A percentile compares a stretch with the other conserved stretches of the same genome.
These are phyloP conservation scores for Kwoniella botswanensis DNA, from an alignment of 768 basidiomycete genomes.

Conservation along the genomic window DNA sequence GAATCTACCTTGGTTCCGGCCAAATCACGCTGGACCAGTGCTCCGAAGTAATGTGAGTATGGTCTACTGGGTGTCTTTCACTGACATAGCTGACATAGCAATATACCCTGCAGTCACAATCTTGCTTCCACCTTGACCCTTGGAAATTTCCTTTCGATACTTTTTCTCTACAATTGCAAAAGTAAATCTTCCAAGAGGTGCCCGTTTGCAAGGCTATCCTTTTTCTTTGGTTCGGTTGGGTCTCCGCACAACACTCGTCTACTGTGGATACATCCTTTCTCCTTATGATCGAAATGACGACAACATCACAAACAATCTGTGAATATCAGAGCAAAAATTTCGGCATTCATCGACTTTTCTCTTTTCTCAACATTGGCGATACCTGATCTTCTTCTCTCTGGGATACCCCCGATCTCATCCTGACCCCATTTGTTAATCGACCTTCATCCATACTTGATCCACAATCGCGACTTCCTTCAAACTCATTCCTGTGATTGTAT, in stretches of 20 bases:
- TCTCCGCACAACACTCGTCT: background rate
- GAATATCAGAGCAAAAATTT: background rate
- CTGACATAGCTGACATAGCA: too few species aligned
- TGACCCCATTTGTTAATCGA: background rate
- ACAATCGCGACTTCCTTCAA: background rate
- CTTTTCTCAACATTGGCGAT: background rate
- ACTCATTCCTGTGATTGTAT: background rate
- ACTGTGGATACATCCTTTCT: background rate
- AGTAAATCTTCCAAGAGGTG: background rate
- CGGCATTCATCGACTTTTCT: background rate
- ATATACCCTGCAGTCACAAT: background rate
- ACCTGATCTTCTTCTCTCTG: background rate
- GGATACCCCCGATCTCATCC: background rate
- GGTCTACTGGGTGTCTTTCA: too few species aligned
- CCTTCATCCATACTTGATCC: too few species aligned
- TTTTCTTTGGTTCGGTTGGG: background rate
- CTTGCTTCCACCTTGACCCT: background rate
- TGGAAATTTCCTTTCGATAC: background rate
- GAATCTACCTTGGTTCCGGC: background rate
- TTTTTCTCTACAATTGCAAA: background rate
- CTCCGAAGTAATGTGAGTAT: slow-evolving; percentile 10
- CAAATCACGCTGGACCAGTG: slow-evolving; percentile 15
- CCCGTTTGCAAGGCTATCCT: background rate
- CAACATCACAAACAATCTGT: background rate
- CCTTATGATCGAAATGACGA: background rate